phyloP scores from a whole-genome alignment of 2,329 filamentous ascomycete genomes.

The Aspergillus fischeri region DNA sequence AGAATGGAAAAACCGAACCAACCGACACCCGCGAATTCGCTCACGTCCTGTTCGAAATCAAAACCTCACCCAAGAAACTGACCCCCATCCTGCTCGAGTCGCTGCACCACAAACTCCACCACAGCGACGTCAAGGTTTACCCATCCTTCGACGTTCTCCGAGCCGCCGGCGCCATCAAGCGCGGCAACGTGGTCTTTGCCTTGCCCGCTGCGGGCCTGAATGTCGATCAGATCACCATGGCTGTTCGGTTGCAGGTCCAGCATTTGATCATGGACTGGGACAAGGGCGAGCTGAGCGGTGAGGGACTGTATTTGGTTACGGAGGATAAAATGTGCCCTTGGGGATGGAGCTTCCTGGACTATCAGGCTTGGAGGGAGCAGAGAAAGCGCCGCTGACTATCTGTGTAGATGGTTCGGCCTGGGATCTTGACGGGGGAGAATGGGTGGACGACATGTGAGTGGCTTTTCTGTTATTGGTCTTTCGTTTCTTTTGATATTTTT shows the following conservation, averaged over 20 bases:
- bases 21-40: no score
- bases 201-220: no score
- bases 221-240: neutral
- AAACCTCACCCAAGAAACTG: neutral
- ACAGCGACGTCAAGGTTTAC: neutral
- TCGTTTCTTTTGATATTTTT: neutral
- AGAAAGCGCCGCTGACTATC: neutral
- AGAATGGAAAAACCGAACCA: no score
- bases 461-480: neutral
- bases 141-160: neutral
- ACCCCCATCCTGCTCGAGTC: neutral
- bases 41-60: neutral
- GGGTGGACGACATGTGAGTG: neutral
- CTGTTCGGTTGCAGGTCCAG: rapidly evolving
- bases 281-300: neutral
- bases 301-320: neutral
- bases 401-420: neutral
- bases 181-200: neutral
- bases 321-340: neutral
- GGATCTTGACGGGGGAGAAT: neutral
- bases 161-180: neutral
- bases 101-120: neutral
- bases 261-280: neutral
- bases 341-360: no score
- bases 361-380: neutral